These are phyloP conservation scores for Taphrina pruni DNA, from an alignment of 1,139 yeast genomes.

Conservation along the genomic window DNA sequence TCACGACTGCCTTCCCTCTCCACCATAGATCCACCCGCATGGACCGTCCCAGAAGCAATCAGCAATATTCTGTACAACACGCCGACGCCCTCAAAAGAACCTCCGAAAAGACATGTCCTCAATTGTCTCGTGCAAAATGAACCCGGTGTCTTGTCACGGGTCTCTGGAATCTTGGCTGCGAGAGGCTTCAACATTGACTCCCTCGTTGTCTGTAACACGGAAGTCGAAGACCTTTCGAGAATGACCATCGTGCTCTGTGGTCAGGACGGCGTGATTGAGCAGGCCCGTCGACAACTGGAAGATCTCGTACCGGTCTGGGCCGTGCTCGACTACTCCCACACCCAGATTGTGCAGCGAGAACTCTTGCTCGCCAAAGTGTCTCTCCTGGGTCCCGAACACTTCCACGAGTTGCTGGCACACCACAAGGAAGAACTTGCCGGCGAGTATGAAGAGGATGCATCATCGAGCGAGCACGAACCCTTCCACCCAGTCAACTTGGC, in stretches of 20 bases:
- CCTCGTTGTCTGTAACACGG: conserved; percentile 93
- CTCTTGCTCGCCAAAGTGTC: conserved; percentile 88
- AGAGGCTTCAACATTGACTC: conserved; percentile 98
- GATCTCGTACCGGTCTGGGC: conserved; percentile 98
- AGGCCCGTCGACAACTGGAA: conserved; percentile 98
- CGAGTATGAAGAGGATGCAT: conserved; percentile 41
- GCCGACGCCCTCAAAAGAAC: conserved; percentile 66
- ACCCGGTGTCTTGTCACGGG: conserved; percentile 94
- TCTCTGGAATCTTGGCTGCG: conserved; percentile 95
- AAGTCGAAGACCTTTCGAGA: conserved; percentile 90
- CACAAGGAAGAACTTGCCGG: conserved; percentile 55
- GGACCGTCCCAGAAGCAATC: conserved; percentile 96
- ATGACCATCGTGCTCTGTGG: conserved; percentile 96
- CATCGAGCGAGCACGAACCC: conserved; percentile 47
- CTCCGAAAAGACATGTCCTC: conserved; percentile 72
- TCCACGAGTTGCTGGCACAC: conserved; percentile 89
- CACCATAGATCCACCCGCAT: conserved; percentile 88
- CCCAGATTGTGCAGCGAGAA: conserved; percentile 90
- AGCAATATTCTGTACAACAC: conserved; percentile 86
- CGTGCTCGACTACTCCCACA: conserved; percentile 88
- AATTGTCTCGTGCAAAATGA: conserved; percentile 98
- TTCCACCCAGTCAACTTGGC: conserved; percentile 88
- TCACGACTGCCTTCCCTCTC: conserved; percentile 90
- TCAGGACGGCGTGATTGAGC: conserved; percentile 94
- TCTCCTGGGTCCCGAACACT: conserved; percentile 93